Conservation (phyloP, 2,329 filamentous ascomycete species). For the Westerdykella aurantiaca region DNA sequence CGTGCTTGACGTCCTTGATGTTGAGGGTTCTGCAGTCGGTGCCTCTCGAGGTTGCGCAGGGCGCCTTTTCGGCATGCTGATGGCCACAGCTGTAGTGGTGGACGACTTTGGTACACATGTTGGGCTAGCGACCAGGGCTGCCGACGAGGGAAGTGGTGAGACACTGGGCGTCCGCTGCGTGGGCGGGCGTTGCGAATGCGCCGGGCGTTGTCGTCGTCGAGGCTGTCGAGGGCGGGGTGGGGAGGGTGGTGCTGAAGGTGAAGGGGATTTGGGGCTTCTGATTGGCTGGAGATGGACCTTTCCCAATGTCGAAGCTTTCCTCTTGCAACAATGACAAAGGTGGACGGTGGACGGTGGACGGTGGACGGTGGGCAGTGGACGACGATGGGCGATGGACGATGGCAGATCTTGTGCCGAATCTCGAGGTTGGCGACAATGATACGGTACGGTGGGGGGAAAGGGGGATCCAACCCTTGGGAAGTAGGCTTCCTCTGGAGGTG, state of each 20-base stretch:
- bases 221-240: conserved; percentile 3
- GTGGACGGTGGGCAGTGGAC: not conserved
- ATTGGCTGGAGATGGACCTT: not conserved
- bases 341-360: not conserved
- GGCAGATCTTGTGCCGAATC: too few species aligned
- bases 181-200: conserved; percentile 20
- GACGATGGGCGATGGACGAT: conserved; percentile 1
- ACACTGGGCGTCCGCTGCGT: conserved; percentile 5
- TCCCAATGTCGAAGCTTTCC: too few species aligned
- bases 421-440: too few species aligned
- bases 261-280: not conserved
- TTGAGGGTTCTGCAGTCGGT: conserved; percentile 39
- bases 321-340: too few species aligned
- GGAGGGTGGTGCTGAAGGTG: conserved; percentile 5
- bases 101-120: conserved; percentile 45
- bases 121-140: conserved; percentile 11
- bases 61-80: conserved; percentile 38
- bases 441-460: too few species aligned
- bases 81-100: conserved; percentile 46
- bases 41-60: conserved; percentile 44
- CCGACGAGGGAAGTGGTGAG: conserved; percentile 7
- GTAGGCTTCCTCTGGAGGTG: too few species aligned
- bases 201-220: conserved; percentile 3
- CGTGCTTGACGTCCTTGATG: conserved; percentile 43
- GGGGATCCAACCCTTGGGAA: too few species aligned